Base-by-base conservation (phyloP, 805 yeast species). In the Teunomyces aglyptinius region DNA sequence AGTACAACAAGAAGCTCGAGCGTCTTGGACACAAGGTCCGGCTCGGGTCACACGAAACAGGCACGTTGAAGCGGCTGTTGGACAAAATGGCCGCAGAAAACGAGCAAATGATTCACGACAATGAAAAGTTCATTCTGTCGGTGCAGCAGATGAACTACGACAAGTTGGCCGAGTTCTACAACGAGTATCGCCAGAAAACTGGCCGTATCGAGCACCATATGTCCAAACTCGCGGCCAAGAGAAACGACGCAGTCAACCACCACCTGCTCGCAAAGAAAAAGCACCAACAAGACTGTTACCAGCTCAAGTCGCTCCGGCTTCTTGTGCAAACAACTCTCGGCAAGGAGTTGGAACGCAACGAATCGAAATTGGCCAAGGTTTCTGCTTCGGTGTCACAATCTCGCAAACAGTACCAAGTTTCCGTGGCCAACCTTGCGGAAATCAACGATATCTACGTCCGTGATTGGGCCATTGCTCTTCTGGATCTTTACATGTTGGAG, bases 301-400 rank as follows among this genome's bases (percentile, higher is more conserved):
- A 76, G 53, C 70, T 85, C 48, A 82, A 82, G 50, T 76, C 84
- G 3, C 75, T 75, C 46, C 70, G 75, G 38, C 82, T 90, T 5
- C 80, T 82, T 53, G 80, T 80, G 53, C 82, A 82, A 47, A 71
- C 89, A 18, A 74, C 89, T 24, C 80, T 87, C 71, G 94, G 91
- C 16, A 79, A 78, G 51, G 96, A 89, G 58, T 75, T 83, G 26
- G 86, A 83, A 47, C 78, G 75, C 50, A 70, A 80, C 54, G 76
- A 83, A 48, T 68, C 70, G 35, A 85, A 82, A 59, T 73, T 83
- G 38, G 75, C 73, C 39, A 78, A 76, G 51, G 67, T 78, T 5
- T 76, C 71, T 48, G 64, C 69, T 19, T 54, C 75, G 10, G 75
- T 70, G 64, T 59, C 60, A 20, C 61, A 55, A 29, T 66, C 64